Evolutionary conservation across 495 filamentous ascomycete genomes (phyloP).

Genomic region (Penicillium paxilli): DNA sequence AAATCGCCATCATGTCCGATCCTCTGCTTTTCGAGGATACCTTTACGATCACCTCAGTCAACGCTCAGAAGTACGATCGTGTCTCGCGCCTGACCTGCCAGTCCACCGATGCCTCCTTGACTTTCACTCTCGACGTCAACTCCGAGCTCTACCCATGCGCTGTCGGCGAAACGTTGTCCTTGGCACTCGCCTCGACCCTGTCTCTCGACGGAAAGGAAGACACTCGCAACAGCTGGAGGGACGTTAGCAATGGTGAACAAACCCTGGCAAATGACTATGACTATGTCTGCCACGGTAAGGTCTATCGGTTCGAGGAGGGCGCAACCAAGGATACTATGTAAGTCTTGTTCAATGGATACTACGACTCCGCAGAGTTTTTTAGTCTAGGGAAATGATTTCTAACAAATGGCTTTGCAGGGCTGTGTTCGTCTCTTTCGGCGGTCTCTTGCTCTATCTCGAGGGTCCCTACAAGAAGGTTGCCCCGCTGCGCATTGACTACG

Average conservation of each 20-base stretch:
- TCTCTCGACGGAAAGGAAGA: slow-evolving; percentile 81
- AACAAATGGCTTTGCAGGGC: slow-evolving; percentile 57
- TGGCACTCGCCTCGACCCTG: slow-evolving; percentile 81
- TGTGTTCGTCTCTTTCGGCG: slow-evolving; percentile 89
- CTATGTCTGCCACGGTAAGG: slow-evolving; percentile 97
- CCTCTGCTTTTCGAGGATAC: slow-evolving; percentile 88
- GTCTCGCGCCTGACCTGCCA: slow-evolving; percentile 77
- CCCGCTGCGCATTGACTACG: slow-evolving; percentile 84
- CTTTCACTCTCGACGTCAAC: slow-evolving; percentile 90
- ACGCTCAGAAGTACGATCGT: slow-evolving; percentile 89
- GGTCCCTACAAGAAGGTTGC: slow-evolving; percentile 95
- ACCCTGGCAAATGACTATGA: slow-evolving; percentile 90
- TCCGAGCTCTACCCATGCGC: slow-evolving; percentile 80
- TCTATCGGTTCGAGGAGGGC: slow-evolving; percentile 94
- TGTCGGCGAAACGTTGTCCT: slow-evolving; percentile 69
- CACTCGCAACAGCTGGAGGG: slow-evolving; percentile 69
- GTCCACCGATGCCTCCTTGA: slow-evolving; percentile 66
- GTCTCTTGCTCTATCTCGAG: slow-evolving; percentile 82
- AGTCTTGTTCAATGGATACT: slow-evolving; percentile 32
- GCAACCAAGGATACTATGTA: slow-evolving; percentile 79
- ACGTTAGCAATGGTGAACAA: slow-evolving; percentile 67
- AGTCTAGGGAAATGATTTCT: background rate
- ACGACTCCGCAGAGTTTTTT: background rate
- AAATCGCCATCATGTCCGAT: slow-evolving; percentile 59
- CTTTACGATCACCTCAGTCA: slow-evolving; percentile 77